phyloP scores from a whole-genome alignment of 1,284 basidiomycete species.

The Moesziomyces aphidis region DNA sequence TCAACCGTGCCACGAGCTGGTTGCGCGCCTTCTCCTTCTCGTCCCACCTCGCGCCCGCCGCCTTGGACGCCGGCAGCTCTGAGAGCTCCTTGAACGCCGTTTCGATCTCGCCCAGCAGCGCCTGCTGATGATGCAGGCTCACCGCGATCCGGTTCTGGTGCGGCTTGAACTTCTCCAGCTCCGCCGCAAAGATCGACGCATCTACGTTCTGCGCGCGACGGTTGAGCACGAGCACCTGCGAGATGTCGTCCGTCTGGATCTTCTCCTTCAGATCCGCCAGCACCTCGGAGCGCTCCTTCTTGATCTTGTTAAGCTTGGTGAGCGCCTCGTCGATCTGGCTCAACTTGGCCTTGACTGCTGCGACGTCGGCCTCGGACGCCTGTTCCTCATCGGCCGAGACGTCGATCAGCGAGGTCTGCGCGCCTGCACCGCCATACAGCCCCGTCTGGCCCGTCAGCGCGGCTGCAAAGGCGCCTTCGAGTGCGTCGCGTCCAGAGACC shows the following conservation, averaged over 20 bases:
- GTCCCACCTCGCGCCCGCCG: constrained; percentile 79
- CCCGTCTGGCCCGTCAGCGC: constrained; percentile 65
- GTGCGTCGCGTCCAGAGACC: constrained; percentile 71
- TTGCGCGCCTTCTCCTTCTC: constrained; percentile 80
- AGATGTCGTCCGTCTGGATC: constrained; percentile 96
- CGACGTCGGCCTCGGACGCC: constrained; percentile 29
- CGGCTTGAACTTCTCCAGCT: constrained; percentile 94
- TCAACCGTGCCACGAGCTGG: constrained; percentile 79
- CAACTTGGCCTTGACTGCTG: constrained; percentile 38
- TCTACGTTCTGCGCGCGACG: constrained; percentile 86
- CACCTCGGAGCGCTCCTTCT: constrained; percentile 80
- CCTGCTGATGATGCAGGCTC: constrained; percentile 81
- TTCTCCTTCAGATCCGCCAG: constrained; percentile 94
- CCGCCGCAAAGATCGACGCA: constrained; percentile 86
- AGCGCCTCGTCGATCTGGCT: constrained; percentile 54
- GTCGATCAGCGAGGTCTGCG: constrained; percentile 46
- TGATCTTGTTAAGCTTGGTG: constrained; percentile 57
- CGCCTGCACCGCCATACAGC: constrained; percentile 21
- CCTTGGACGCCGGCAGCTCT: constrained; percentile 64
- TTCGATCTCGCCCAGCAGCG: constrained; percentile 71
- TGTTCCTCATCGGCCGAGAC: constrained; percentile 51
- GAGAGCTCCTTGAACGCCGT: constrained; percentile 39
- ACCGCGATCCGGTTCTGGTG: constrained; percentile 84
- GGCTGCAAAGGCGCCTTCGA: constrained; percentile 79
- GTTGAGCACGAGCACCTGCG: constrained; percentile 90